These are phyloP conservation scores for Miscanthus lutarioriparius DNA, from an alignment of 176 grass and related monocot genomes.

Conservation along the genomic window DNA sequence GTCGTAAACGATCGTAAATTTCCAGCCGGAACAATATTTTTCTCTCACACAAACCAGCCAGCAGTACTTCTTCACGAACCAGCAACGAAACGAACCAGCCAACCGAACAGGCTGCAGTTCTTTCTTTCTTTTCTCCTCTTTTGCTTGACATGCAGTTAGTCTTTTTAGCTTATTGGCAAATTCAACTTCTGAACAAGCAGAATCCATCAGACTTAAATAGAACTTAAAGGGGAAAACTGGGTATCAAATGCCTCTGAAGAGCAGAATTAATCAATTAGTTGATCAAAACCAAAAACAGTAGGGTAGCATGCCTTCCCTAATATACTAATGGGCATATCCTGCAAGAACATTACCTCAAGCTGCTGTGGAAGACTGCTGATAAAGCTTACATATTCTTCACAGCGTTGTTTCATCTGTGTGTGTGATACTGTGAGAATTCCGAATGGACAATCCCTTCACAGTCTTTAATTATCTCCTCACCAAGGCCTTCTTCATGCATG, in stretches of 20 bases:
- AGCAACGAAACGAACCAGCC: no score
- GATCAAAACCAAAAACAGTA: background rate
- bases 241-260: background rate
- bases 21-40: no score
- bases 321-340: background rate
- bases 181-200: background rate
- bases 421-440: constrained; percentile 72
- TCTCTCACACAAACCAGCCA: no score
- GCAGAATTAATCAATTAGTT: no score
- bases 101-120: no score
- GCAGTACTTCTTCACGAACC: no score
- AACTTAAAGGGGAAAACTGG: background rate
- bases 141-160: background rate
- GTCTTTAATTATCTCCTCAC: constrained; percentile 66
- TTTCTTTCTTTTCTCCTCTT: background rate
- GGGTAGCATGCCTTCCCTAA: background rate
- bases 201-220: background rate
- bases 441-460: constrained; percentile 84
- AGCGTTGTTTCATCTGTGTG: constrained; percentile 55
- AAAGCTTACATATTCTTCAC: constrained; percentile 71
- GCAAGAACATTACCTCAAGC: constrained; percentile 59
- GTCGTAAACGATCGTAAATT: no score
- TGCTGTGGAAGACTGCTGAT: constrained; percentile 59
- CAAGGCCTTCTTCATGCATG: constrained; percentile 71
- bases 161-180: background rate